These are phyloP conservation scores for Phytophthora constricta DNA, from an alignment of 352 stramenopile species.

Conservation along the genomic window DNA sequence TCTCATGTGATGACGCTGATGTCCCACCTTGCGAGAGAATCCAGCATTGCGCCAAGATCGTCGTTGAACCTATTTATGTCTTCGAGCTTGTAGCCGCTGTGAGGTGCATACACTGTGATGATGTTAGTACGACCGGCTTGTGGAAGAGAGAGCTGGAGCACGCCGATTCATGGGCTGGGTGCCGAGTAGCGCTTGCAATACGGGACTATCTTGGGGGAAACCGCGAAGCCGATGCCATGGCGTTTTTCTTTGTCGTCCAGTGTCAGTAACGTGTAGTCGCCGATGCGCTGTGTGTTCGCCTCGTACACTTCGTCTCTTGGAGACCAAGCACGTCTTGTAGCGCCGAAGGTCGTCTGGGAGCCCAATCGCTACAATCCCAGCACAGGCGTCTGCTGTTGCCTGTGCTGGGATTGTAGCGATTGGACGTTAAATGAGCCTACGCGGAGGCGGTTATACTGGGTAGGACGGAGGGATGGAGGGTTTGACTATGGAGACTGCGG, in stretches of 20 bases:
- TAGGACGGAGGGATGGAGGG: background rate
- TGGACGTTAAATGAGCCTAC: background rate
- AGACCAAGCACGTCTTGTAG: background rate
- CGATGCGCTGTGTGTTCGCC: constrained; percentile 25
- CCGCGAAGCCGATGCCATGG: background rate
- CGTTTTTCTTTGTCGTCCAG: background rate
- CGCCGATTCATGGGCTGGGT: background rate
- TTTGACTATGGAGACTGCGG: background rate
- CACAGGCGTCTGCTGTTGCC: no score
- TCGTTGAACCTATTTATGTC: background rate
- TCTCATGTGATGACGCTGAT: background rate
- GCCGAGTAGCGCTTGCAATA: background rate
- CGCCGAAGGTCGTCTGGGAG: background rate
- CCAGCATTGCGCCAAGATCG: background rate
- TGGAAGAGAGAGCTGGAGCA: background rate
- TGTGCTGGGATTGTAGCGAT: background rate
- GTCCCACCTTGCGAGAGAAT: background rate
- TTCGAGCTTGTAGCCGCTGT: background rate
- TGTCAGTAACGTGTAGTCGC: constrained; percentile 2
- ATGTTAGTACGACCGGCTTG: background rate
- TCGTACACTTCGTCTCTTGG: background rate
- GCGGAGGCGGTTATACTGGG: background rate
- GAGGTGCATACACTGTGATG: background rate
- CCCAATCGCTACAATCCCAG: no score
- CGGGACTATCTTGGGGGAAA: background rate